Conservation (phyloP, 768 basidiomycete genomes). For the Agaricus sinodeliciosus region DNA sequence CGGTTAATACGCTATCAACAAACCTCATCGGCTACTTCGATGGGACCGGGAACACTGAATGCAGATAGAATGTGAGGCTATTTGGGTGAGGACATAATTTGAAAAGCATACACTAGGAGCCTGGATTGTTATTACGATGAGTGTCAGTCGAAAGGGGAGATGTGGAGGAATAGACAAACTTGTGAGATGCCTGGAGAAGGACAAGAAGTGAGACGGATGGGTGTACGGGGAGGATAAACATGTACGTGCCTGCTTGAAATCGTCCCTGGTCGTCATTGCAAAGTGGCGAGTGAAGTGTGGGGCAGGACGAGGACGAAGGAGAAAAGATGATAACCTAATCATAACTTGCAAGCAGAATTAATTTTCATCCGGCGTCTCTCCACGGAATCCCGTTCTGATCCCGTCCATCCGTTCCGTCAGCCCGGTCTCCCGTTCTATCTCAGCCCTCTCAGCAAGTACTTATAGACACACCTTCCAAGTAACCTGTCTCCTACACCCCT, state of each 20-base stretch:
- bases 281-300: not conserved
- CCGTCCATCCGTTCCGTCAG: too few relatives aligned
- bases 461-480: too few relatives aligned
- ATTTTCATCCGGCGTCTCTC: not conserved
- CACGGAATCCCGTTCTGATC: slow-evolving; percentile 1
- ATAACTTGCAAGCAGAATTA: slow-evolving; percentile 1
- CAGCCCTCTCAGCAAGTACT: too few relatives aligned
- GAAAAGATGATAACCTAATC: slow-evolving; percentile 4
- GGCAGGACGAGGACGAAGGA: not conserved
- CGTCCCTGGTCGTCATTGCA: slow-evolving; percentile 7
- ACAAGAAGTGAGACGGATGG: not conserved
- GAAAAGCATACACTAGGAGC: slow-evolving; percentile 39
- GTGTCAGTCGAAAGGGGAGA: slow-evolving; percentile 1
- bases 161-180: slow-evolving; percentile 20
- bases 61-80: slow-evolving; percentile 10
- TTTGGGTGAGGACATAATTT: not conserved
- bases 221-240: not conserved
- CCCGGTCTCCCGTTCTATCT: too few relatives aligned
- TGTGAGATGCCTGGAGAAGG: slow-evolving; percentile 25
- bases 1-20: not conserved
- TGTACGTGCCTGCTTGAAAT: slow-evolving; percentile 5
- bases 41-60: slow-evolving; percentile 55
- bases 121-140: slow-evolving; percentile 22
- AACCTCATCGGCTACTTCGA: slow-evolving; percentile 61
- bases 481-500: too few relatives aligned